phyloP scores from a whole-genome alignment of 441 rosid species.

The Omphalea diandra region DNA sequence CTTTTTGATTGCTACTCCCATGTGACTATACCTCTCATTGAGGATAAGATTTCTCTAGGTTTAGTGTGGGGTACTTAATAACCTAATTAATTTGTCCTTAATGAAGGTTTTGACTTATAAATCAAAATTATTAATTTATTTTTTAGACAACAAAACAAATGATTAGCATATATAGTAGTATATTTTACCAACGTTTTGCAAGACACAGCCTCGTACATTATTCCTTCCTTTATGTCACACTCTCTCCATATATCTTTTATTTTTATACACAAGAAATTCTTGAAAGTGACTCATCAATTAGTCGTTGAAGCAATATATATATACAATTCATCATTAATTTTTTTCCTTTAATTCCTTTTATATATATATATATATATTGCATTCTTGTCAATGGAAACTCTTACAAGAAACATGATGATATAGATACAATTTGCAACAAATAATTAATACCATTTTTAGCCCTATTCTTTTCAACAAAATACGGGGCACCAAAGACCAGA shows the following conservation, averaged over 20 bases:
- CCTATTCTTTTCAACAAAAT: neutral
- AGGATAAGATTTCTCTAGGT: neutral
- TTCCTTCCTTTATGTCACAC: too few species aligned
- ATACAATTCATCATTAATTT: too few species aligned
- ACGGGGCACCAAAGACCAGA: neutral
- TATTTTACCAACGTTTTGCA: neutral
- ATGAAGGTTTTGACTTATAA: neutral
- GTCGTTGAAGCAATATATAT: too few species aligned
- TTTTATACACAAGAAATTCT: too few species aligned
- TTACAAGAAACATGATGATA: neutral
- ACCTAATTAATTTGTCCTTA: slow-evolving; percentile 12
- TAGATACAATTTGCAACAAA: neutral
- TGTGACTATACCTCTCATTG: slow-evolving; percentile 48
- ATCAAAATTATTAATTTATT: neutral
- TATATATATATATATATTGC: too few species aligned
- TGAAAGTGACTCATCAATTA: too few species aligned
- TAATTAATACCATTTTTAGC: neutral
- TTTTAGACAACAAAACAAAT: too few species aligned
- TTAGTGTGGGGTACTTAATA: neutral
- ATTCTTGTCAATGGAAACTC: slow-evolving; percentile 9
- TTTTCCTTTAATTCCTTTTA: too few species aligned
- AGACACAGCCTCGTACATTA: too few species aligned
- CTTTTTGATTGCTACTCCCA: slow-evolving; percentile 48
- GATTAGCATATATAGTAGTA: neutral
- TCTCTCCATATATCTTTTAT: too few species aligned